A percentile compares a stretch with the other conserved stretches of the same genome.
phyloP scores from a whole-genome alignment of 73 alveolate genomes.

The Uronychia setigera region DNA sequence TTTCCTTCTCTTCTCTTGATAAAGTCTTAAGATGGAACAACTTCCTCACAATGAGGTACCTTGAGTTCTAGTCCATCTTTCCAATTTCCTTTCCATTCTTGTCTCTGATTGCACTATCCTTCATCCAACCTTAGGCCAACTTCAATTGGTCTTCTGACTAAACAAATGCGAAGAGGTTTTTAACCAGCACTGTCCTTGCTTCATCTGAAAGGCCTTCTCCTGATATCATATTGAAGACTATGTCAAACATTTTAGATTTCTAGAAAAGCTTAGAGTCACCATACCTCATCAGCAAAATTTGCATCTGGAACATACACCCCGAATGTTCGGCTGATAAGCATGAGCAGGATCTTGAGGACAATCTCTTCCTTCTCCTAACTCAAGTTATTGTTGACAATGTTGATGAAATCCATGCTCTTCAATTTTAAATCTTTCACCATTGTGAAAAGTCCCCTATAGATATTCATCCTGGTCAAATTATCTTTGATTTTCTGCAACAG shows the following conservation, averaged over 20 bases:
- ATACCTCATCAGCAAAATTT: neutral
- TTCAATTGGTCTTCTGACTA: slow-evolving; percentile 2
- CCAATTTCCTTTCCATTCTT: neutral
- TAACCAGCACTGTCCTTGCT: neutral
- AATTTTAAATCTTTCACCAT: slow-evolving; percentile 17
- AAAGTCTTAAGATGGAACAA: neutral
- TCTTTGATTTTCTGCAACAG: slow-evolving; percentile 19
- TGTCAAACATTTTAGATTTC: neutral
- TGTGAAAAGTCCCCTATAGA: slow-evolving; percentile 3
- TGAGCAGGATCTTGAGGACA: slow-evolving; percentile 23
- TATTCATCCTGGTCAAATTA: slow-evolving; percentile 8
- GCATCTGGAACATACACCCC: slow-evolving; percentile 10
- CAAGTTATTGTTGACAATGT: slow-evolving; percentile 29
- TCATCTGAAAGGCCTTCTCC: neutral
- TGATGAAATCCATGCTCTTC: slow-evolving; percentile 7
- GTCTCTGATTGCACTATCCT: neutral
- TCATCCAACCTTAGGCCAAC: neutral
- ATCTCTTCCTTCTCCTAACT: slow-evolving; percentile 19
- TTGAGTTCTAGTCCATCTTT: neutral
- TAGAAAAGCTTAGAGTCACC: neutral
- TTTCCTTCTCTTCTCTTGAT: slow-evolving; percentile 1
- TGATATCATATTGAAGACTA: neutral
- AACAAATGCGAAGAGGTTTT: neutral
- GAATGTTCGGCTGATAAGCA: neutral
- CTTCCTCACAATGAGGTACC: neutral